Evolutionary conservation across 371 early-diverging fungal genomes (phyloP).

Genomic region (Lichtheimia ornata): DNA sequence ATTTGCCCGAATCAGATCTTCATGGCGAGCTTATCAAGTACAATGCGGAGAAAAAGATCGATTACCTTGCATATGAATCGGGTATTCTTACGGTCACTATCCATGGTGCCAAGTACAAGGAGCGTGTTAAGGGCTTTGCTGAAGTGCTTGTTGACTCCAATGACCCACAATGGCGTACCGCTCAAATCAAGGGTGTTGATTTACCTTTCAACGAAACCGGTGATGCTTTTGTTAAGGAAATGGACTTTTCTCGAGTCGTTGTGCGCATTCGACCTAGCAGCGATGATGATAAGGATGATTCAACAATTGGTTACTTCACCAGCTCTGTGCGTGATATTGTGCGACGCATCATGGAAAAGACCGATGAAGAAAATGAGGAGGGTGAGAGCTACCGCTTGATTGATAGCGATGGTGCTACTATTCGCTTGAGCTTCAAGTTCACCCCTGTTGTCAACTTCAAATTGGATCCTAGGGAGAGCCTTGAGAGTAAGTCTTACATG

Average conservation of each 20-base stretch:
- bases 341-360: slow-evolving; percentile 28
- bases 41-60: slow-evolving; percentile 30
- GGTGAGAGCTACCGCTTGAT: slow-evolving; percentile 30
- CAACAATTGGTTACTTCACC: slow-evolving; percentile 20
- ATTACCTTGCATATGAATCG: slow-evolving; percentile 44
- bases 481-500: slow-evolving; percentile 31
- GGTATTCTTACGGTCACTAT: slow-evolving; percentile 47
- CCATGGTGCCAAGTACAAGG: slow-evolving; percentile 29
- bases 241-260: slow-evolving; percentile 46
- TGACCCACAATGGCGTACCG: slow-evolving; percentile 43
- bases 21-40: slow-evolving; percentile 47
- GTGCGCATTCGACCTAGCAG: slow-evolving; percentile 35
- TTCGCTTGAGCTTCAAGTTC: slow-evolving; percentile 39
- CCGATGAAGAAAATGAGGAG: slow-evolving; percentile 21
- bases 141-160: slow-evolving; percentile 46
- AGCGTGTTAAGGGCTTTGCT: slow-evolving; percentile 23
- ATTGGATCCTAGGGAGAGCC: slow-evolving; percentile 46
- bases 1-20: slow-evolving; percentile 38
- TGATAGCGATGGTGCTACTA: slow-evolving; percentile 31
- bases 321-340: slow-evolving; percentile 33
- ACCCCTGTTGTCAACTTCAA: slow-evolving; percentile 47
- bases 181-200: slow-evolving; percentile 36
- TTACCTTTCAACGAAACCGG: slow-evolving; percentile 45
- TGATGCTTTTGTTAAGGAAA: slow-evolving; percentile 49
- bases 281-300: slow-evolving; percentile 42